Evolutionary conservation across 2,329 filamentous ascomycete species (phyloP).

Genomic region (Bipolaris victoriae): DNA sequence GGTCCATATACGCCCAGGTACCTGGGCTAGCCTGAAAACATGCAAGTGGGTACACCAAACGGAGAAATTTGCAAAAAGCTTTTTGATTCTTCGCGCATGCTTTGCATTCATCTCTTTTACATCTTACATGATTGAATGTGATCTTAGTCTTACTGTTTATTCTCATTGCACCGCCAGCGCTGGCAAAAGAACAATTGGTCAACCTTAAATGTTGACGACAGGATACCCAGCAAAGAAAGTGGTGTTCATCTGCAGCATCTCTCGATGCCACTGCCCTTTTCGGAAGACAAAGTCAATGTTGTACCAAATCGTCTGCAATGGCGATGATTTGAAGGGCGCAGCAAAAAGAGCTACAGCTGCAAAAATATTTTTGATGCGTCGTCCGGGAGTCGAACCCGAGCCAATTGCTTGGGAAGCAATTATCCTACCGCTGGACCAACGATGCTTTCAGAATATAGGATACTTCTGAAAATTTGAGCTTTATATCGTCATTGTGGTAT

Average conservation of each 20-base stretch:
- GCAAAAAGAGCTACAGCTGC: too few relatives aligned
- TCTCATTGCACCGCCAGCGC: background rate
- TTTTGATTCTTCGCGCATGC: background rate
- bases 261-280: too few relatives aligned
- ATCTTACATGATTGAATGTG: too few relatives aligned
- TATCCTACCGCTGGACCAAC: conserved; percentile 2
- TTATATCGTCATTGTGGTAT: too few relatives aligned
- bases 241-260: too few relatives aligned
- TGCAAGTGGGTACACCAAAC: background rate
- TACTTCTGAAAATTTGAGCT: too few relatives aligned
- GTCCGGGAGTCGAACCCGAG: conserved; percentile 1
- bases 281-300: too few relatives aligned
- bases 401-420: conserved; percentile 3
- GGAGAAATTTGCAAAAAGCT: background rate
- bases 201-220: background rate
- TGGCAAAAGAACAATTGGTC: background rate
- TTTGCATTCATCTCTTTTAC: background rate
- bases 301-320: too few relatives aligned
- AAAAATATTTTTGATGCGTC: too few relatives aligned
- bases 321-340: too few relatives aligned
- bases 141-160: too few relatives aligned
- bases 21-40: background rate
- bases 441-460: background rate
- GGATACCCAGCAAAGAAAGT: too few relatives aligned
- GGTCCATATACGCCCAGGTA: background rate